Base-by-base conservation (phyloP, 257 asterid genomes). In the Verbena officinalis region DNA sequence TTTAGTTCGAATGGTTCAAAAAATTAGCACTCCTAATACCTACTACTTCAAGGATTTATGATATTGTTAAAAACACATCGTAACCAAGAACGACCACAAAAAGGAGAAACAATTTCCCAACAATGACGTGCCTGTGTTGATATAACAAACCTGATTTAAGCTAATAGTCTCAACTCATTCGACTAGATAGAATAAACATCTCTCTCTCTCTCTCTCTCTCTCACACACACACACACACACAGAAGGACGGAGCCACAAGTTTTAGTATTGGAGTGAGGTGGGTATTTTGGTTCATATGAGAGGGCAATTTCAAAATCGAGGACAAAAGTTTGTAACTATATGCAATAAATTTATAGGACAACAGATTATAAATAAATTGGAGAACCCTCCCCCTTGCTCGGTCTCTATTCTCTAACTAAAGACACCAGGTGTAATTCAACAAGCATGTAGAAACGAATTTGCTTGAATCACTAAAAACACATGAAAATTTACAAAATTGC, bases 341-440 rank as follows among this genome's bases (percentile, higher is more conserved):
- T n/a, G 5, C 15, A 44, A 27, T 27, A 27, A n/a, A 44, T 15
- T 1, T 5, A 44, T 15, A 44, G n/a, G n/a, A 42, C 13, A 14
- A 13, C n/a, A 14, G 48, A 42, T 14, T 42, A 42, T 13, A 12
- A 14, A 14, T 49, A 52, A 11, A 53, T 30, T 7, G 4, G 7
- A 30, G 36, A 30, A 7, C 3, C 36, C 36, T 30, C 36, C 7
- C 7, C 3, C 36, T 30, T n/a, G n/a, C n/a, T n/a, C n/a, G 36
- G 36, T 30, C 7, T 30, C 36, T n/a, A n/a, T n/a, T 30, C 36
- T 30, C 36, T 30, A 30, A 30, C 36, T 59, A 42, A n/a, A n/a
- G 8, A 20, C 65, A 50, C 27, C 51, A 58, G 20, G 55, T 57
- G 43, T 30, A 11, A 46, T 40, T 70, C 75, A 77, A 58, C 67